phyloP scores from a whole-genome alignment of 257 asterid genomes.

The Cordia subcordata region DNA sequence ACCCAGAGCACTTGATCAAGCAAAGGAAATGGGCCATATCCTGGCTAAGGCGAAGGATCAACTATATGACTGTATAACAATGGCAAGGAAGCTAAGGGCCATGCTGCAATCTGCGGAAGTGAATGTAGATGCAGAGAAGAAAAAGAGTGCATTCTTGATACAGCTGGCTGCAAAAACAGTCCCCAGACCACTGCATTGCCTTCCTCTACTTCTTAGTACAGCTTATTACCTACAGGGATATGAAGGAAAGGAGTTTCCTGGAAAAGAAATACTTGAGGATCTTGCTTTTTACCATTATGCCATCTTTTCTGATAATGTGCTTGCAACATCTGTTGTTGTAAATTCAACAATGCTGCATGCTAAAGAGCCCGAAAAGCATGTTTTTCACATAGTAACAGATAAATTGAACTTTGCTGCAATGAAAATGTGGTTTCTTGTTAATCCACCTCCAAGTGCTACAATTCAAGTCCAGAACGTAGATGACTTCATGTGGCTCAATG shows the following conservation, averaged over 20 bases:
- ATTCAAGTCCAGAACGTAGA: conserved; percentile 81
- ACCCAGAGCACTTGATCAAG: conserved; percentile 67
- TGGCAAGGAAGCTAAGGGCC: conserved; percentile 81
- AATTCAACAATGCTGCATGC: conserved; percentile 82
- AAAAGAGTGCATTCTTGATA: conserved; percentile 79
- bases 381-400: conserved; percentile 90
- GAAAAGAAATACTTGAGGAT: conserved; percentile 76
- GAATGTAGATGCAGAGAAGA: conserved; percentile 46
- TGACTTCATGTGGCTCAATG: conserved; percentile 87
- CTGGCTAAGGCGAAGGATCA: conserved; percentile 81
- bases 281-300: conserved; percentile 82
- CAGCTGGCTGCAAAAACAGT: conserved; percentile 96
- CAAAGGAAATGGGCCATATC: conserved; percentile 90
- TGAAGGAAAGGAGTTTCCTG: conserved; percentile 48
- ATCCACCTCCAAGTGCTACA: conserved; percentile 67
- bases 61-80: conserved; percentile 58
- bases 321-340: conserved; percentile 89
- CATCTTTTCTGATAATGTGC: conserved; percentile 86
- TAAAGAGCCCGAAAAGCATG: conserved; percentile 77
- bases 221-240: conserved; percentile 60
- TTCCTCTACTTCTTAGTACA: conserved; percentile 74
- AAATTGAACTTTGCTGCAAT: conserved; percentile 85
- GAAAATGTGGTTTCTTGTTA: conserved; percentile 95
- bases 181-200: conserved; percentile 86
- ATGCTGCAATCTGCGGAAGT: conserved; percentile 87